Base-by-base conservation (phyloP, 2,329 filamentous ascomycete species). In the Dryadomyces sulphureus region DNA sequence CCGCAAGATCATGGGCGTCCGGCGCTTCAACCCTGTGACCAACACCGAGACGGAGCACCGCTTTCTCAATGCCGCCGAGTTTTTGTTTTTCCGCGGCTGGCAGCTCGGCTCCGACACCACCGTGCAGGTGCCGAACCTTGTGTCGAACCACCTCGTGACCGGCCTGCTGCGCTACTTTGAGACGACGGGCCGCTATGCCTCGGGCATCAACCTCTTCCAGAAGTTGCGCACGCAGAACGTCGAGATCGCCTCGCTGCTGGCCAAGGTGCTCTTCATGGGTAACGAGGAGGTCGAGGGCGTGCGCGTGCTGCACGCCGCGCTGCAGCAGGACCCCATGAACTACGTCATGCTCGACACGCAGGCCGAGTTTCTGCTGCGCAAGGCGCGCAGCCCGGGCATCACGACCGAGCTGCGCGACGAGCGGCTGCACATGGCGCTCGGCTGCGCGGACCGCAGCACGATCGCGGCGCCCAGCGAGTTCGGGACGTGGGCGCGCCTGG, bases 11-110 rank as follows among this genome's bases (percentile, higher is more conserved):
- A 85, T 96, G 60, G 92, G 90, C n/a, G 88, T 96, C 43, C 77
- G 92, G 55, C 78, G 92, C 52, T 96, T 98, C 72, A 98, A 98
- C 59, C 92, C 92, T 1, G 86, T 98, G 50, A 95, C 88, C 41
- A 96, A 85, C 62, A 96, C 92, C n/a, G 92, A 98, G 62, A 88
- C 87, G 50, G 92, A 98, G 64, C 92, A 98, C 60, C 86, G 86
- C 53, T 98, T 98, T 60, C 70, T 98, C 38, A 84, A 94, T 57
- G 87, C 92, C 19, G 92, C 92, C 11, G 92, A 98, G 65, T 83
- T 84, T 56, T 72, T 98, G 27, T 98, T 98, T 65, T 96, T 96
- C 66, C 79, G 84, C 64, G 90, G 89, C 52, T 93, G 89, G 79
- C 90, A 96, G 64, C 70, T 98, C 21, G 93, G 92, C 46, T 96